phyloP scores from a whole-genome alignment of 1,284 basidiomycete genomes.

The Ceratobasidium sp. region DNA sequence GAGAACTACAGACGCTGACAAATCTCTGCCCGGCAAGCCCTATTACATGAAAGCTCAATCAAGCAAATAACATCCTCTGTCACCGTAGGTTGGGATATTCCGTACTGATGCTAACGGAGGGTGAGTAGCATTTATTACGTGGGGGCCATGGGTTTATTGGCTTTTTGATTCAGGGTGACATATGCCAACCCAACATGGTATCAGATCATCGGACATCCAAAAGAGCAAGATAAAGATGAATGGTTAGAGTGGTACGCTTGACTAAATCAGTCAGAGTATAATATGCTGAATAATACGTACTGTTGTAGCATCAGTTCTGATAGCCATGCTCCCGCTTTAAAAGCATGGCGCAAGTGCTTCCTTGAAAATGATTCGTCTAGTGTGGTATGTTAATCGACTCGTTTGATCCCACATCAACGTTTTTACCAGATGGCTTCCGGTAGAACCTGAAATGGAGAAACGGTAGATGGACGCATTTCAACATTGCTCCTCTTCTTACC shows the following conservation, averaged over 20 bases:
- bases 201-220: slow-evolving; percentile 11
- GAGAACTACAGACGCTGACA: slow-evolving; percentile 46
- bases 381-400: neutral
- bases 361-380: slow-evolving; percentile 11
- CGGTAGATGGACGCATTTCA: slow-evolving; percentile 19
- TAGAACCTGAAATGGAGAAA: slow-evolving; percentile 21
- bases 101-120: slow-evolving; percentile 14
- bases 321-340: neutral
- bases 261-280: too few relatives aligned
- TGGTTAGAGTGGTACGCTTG: slow-evolving; percentile 24
- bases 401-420: neutral
- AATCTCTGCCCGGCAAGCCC: slow-evolving; percentile 40
- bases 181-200: slow-evolving; percentile 27
- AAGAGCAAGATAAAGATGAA: slow-evolving; percentile 15
- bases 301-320: neutral
- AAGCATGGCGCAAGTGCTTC: slow-evolving; percentile 41
- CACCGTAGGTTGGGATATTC: slow-evolving; percentile 28
- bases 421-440: neutral
- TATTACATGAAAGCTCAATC: neutral
- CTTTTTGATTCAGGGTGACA: neutral
- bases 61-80: neutral
- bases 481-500: neutral
- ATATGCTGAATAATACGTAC: neutral
- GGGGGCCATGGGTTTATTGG: too few relatives aligned
- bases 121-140: too few relatives aligned